Percentiles rank a stretch among this genome's conserved stretches.
These are phyloP conservation scores for Neofusicoccum cordaticola DNA, from an alignment of 2,329 filamentous ascomycete genomes.

Conservation along the genomic window DNA sequence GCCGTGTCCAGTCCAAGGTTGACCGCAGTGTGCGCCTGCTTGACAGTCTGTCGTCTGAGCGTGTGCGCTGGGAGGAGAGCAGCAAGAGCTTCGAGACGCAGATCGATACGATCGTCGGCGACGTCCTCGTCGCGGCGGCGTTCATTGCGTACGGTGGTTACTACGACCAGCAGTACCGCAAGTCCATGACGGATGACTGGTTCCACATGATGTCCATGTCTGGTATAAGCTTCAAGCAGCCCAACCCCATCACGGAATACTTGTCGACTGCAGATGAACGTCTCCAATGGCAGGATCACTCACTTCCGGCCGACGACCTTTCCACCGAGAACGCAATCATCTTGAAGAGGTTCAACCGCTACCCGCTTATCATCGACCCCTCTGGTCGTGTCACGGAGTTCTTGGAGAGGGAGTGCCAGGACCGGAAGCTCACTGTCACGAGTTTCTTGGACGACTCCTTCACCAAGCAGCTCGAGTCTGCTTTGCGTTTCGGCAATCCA, in stretches of 20 bases:
- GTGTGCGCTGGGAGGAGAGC: slow-evolving; percentile 90
- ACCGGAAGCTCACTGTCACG: slow-evolving; percentile 89
- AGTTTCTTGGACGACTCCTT: slow-evolving; percentile 98
- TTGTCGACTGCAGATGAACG: slow-evolving; percentile 94
- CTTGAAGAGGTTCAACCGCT: slow-evolving; percentile 95
- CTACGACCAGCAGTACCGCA: slow-evolving; percentile 97
- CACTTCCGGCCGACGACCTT: slow-evolving; percentile 89
- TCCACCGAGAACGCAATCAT: slow-evolving; percentile 99
- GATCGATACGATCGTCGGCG: slow-evolving; percentile 92
- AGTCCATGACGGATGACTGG: slow-evolving; percentile 98
- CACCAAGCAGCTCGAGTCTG: slow-evolving; percentile 95
- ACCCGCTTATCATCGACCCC: slow-evolving; percentile 96
- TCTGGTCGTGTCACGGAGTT: slow-evolving; percentile 94
- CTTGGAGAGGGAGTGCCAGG: slow-evolving; percentile 89
- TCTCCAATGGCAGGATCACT: slow-evolving; percentile 90
- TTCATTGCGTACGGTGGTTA: slow-evolving; percentile 96
- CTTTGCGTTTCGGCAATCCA: slow-evolving; percentile 93
- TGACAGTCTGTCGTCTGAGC: slow-evolving; percentile 91
- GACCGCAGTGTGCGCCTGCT: slow-evolving; percentile 91
- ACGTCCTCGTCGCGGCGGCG: slow-evolving; percentile 92
- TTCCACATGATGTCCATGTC: slow-evolving; percentile 87
- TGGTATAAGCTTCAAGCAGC: slow-evolving; percentile 88
- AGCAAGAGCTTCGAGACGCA: slow-evolving; percentile 98
- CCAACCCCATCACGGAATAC: slow-evolving; percentile 94
- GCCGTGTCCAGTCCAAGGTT: slow-evolving; percentile 94